phyloP scores from a whole-genome alignment of 768 basidiomycete genomes.

The Mycena venus region DNA sequence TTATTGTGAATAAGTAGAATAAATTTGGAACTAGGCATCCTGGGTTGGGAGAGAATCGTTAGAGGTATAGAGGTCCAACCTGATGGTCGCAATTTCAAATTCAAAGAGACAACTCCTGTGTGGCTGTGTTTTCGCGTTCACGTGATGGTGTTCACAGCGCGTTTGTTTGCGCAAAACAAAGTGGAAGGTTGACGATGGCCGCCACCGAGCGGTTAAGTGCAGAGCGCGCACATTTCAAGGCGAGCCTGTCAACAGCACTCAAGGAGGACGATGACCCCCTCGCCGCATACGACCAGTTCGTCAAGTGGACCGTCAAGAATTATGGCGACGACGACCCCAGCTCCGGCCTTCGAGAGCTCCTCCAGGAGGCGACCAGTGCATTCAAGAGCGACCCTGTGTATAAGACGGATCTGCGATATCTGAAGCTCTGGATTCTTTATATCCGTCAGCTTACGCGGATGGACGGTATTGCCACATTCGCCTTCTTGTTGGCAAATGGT shows the following conservation, averaged over 20 bases:
- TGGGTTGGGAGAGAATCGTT: neutral
- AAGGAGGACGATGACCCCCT: slow-evolving; percentile 90
- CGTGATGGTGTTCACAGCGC: slow-evolving; percentile 4
- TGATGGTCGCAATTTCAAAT: neutral
- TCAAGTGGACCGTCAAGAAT: slow-evolving; percentile 89
- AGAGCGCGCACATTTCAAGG: slow-evolving; percentile 43
- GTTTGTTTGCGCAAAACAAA: slow-evolving; percentile 12
- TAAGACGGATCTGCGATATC: slow-evolving; percentile 89
- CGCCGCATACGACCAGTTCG: slow-evolving; percentile 86
- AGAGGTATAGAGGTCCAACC: too few relatives aligned
- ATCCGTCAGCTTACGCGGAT: slow-evolving; percentile 83
- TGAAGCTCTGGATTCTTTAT: slow-evolving; percentile 93
- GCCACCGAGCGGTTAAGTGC: slow-evolving; percentile 21
- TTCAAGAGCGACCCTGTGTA: slow-evolving; percentile 90
- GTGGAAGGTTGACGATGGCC: slow-evolving; percentile 33
- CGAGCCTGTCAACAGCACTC: slow-evolving; percentile 64
- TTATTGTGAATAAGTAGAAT: neutral
- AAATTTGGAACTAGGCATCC: neutral
- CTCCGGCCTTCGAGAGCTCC: slow-evolving; percentile 83
- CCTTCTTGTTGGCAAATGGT: slow-evolving; percentile 77
- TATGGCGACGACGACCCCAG: slow-evolving; percentile 77
- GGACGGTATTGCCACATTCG: slow-evolving; percentile 77
- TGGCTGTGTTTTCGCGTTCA: slow-evolving; percentile 7
- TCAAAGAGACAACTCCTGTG: neutral
- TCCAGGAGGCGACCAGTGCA: slow-evolving; percentile 86